Evolutionary conservation across 805 yeast genomes (phyloP).

Genomic region (Metschnikowia similis): DNA sequence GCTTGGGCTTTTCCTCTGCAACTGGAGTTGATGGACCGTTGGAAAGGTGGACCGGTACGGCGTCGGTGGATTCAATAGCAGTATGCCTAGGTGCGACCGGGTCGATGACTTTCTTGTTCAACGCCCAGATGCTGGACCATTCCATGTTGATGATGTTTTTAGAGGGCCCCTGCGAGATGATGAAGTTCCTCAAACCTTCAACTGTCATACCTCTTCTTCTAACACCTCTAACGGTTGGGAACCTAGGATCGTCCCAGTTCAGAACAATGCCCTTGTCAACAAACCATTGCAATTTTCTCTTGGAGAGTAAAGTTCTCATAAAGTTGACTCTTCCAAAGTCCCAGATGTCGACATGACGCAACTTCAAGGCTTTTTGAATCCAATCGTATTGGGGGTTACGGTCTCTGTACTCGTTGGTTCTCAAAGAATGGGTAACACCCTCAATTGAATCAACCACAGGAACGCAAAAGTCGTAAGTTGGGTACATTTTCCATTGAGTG

Average conservation of each 20-base stretch:
- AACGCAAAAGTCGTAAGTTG: conserved; percentile 98
- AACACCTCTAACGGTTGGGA: conserved; percentile 99
- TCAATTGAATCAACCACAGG: conserved; percentile 94
- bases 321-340: conserved; percentile 97
- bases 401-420: conserved; percentile 98
- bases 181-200: conserved; percentile 92
- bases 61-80: conserved; percentile 62
- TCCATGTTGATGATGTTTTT: conserved; percentile 94
- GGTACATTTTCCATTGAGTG: conserved; percentile 88
- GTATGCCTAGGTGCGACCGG: conserved; percentile 96
- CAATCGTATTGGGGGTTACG: conserved; percentile 97
- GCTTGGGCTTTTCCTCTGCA: conserved; percentile 79
- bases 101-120: conserved; percentile 94
- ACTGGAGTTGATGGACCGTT: conserved; percentile 64
- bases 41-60: conserved; percentile 63
- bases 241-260: conserved; percentile 99
- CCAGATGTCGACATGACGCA: conserved; percentile 95
- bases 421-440: conserved; percentile 96
- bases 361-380: conserved; percentile 75
- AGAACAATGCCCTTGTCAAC: conserved; percentile 84
- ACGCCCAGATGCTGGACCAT: conserved; percentile 97
- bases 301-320: conserved; percentile 89
- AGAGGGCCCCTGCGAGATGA: conserved; percentile 95
- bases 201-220: conserved; percentile 99
- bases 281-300: conserved; percentile 98